Evolutionary conservation across 148 eudicot genomes (phyloP), one percentile per base, ranked within the genome.

Genomic region (Drosera capensis): DNA sequence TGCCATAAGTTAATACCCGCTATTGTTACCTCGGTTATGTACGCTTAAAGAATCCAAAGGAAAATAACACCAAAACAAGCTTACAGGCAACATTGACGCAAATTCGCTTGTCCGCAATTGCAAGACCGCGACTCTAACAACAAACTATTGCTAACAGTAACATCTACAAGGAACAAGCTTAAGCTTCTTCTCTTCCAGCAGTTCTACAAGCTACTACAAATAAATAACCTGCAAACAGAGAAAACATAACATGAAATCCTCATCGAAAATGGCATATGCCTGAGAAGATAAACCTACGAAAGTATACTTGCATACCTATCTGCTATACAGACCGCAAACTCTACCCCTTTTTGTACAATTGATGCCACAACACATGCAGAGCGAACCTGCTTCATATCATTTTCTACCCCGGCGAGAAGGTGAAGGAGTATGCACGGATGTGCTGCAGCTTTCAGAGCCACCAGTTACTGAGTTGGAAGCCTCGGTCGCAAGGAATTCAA

Each of bases 401-500:
- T 25, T 20, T 49, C 17, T 36, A 23, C 11, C 43, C 25, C 54
- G 40, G 8, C 44, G 22, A 1, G 54, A 36, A 49, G 42, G 21
- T 30, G 28, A 20, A 9, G 2, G 40, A n/a, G n/a, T n/a, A n/a
- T n/a, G n/a, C 22, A n/a, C 19, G 20, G 41, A 22, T 16, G 45
- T 19, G 30, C 17, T 40, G 22, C 35, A 45, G 35, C 24, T 51
- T 19, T 13, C 21, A 8, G 55, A 40, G 24, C 37, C 19, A 13
- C 25, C 11, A 8, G 46, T 11, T 16, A 7, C 43, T 51, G 45
- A 34, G 45, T 51, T 43, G 25, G 23, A 51, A 17, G 55, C 45
- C 30, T 49, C 63, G 39, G 78, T 60, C 7, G 71, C 54, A 43
- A 86, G 51, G 58, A 49, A 64, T 23, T 71, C 57, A 39, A 86